A percentile compares a stretch with the other conserved stretches of the same genome.
These are phyloP conservation scores for Blastobotrys persicus DNA, from an alignment of 1,139 yeast genomes.

Conservation along the genomic window DNA sequence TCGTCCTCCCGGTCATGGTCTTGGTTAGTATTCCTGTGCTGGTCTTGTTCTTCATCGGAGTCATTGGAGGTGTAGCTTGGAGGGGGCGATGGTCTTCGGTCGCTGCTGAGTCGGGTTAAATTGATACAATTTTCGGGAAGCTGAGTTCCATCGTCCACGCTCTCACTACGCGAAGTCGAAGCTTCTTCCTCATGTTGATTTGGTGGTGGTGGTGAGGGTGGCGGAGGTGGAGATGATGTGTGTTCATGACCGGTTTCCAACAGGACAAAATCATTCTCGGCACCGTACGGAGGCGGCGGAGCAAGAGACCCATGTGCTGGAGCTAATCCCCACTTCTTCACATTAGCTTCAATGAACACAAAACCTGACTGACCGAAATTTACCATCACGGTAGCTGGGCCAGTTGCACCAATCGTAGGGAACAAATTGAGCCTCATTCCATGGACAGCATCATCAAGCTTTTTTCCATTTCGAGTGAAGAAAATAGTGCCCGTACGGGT, in stretches of 20 bases:
- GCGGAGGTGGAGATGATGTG: slow-evolving; percentile 9
- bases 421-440: slow-evolving; percentile 77
- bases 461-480: slow-evolving; percentile 88
- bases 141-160: slow-evolving; percentile 16
- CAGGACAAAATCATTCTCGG: slow-evolving; percentile 44
- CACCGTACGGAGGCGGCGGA: slow-evolving; percentile 72
- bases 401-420: slow-evolving; percentile 86
- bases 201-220: slow-evolving; percentile 19
- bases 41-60: slow-evolving; percentile 19
- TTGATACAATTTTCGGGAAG: slow-evolving; percentile 22
- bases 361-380: slow-evolving; percentile 90
- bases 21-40: slow-evolving; percentile 5
- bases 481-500: slow-evolving; percentile 78
- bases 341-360: slow-evolving; percentile 94
- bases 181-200: slow-evolving; percentile 15
- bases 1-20: slow-evolving; percentile 1
- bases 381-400: slow-evolving; percentile 71
- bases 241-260: slow-evolving; percentile 34
- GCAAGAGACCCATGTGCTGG: slow-evolving; percentile 69
- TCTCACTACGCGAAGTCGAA: slow-evolving; percentile 15
- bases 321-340: slow-evolving; percentile 88
- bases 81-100: slow-evolving; percentile 26
- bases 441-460: slow-evolving; percentile 76
- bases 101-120: slow-evolving; percentile 17
- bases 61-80: slow-evolving; percentile 30